These are phyloP conservation scores for Allium sativum DNA, from an alignment of 106 monocot genomes.

Conservation along the genomic window DNA sequence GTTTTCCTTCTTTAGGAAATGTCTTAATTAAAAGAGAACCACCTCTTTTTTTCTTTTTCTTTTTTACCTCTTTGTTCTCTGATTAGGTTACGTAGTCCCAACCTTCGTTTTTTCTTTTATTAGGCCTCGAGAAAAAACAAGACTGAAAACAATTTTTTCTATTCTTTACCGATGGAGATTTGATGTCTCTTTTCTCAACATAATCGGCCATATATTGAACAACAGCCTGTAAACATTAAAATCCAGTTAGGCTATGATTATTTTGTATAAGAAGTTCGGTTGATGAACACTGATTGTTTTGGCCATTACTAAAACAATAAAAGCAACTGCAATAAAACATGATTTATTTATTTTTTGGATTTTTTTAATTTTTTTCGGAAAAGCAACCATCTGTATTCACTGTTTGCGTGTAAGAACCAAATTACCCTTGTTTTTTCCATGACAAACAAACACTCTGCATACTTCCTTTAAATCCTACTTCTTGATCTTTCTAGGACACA, in stretches of 20 bases:
- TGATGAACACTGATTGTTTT: too few species aligned
- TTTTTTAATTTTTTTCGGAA: too few species aligned
- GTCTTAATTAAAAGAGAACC: background rate
- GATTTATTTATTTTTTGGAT: background rate
- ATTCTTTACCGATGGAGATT: conserved; percentile 21
- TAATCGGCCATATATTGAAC: conserved; percentile 55
- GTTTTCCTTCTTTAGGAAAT: background rate
- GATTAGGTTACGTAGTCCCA: conserved; percentile 21
- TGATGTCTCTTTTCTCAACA: conserved; percentile 34
- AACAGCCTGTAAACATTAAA: conserved; percentile 27
- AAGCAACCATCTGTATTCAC: background rate
- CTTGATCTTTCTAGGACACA: too few species aligned
- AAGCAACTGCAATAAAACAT: background rate
- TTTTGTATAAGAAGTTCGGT: too few species aligned
- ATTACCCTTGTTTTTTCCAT: too few species aligned
- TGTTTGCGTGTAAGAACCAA: too few species aligned
- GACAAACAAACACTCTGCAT: too few species aligned
- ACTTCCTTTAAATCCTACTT: too few species aligned
- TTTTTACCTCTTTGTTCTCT: background rate
- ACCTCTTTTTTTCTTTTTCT: too few species aligned
- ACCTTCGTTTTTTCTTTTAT: conserved; percentile 42
- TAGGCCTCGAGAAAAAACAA: conserved; percentile 58
- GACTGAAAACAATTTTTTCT: conserved; percentile 45
- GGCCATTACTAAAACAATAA: too few species aligned
- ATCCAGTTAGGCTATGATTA: too few species aligned